Evolutionary conservation across 768 basidiomycete genomes (phyloP).

Genomic region (Tubosaeta sp.): DNA sequence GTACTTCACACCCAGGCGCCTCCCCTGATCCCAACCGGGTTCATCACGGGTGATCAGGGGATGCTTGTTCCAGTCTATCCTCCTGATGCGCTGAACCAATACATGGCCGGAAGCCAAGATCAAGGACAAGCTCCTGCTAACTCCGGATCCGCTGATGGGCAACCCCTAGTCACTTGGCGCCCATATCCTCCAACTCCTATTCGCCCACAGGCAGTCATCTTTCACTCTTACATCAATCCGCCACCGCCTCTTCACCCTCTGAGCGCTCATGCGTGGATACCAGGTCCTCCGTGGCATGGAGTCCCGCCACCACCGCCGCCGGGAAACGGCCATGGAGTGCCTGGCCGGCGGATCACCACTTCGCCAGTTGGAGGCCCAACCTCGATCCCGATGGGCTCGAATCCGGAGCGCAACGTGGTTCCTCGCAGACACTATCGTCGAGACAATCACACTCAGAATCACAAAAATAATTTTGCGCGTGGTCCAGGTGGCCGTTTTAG

Average conservation of each 20-base stretch:
- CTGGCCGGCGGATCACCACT: slow-evolving; percentile 15
- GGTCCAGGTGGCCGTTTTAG: slow-evolving; percentile 17
- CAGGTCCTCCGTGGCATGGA: slow-evolving; percentile 24
- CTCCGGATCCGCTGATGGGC: slow-evolving; percentile 25
- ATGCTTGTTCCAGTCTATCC: slow-evolving; percentile 69
- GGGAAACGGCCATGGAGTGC: slow-evolving; percentile 11
- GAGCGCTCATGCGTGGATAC: slow-evolving; percentile 24
- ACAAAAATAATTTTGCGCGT: slow-evolving; percentile 24
- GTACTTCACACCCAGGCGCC: slow-evolving; percentile 38
- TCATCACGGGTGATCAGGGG: slow-evolving; percentile 70
- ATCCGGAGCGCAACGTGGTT: slow-evolving; percentile 19
- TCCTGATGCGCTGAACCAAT: slow-evolving; percentile 65
- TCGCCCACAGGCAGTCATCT: slow-evolving; percentile 29
- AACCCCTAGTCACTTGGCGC: slow-evolving; percentile 31
- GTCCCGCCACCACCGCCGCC: slow-evolving; percentile 15
- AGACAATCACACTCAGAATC: slow-evolving; percentile 25
- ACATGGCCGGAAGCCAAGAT: slow-evolving; percentile 49
- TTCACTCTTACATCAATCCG: slow-evolving; percentile 28
- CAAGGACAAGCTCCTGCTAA: slow-evolving; percentile 15
- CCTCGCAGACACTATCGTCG: slow-evolving; percentile 32
- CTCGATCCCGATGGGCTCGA: slow-evolving; percentile 10
- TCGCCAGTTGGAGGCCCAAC: slow-evolving; percentile 14
- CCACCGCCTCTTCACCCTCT: slow-evolving; percentile 19
- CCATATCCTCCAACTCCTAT: slow-evolving; percentile 32
- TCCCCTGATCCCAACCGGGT: slow-evolving; percentile 61